Conservation (phyloP, 345 rosid species). For the sweet orange (Citrus sinensis) region DVS_A1.0 CM039169.1:31386001-31386500, state of each 20-base stretch:
- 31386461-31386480: background rate
- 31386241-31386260: constrained; percentile 22
- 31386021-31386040: background rate
- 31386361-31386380: constrained; percentile 66
- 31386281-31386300: constrained; percentile 41
- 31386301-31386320: constrained; percentile 46
- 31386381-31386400: constrained; percentile 72
- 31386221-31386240: constrained; percentile 40
- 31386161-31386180: constrained; percentile 97
- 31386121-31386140: background rate
- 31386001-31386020: background rate
- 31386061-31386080: background rate
- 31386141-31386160: constrained; percentile 91
- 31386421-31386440: background rate
- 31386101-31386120: background rate
- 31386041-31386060: background rate
- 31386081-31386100: background rate
- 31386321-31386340: constrained; percentile 77
- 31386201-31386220: constrained; percentile 90
- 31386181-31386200: constrained; percentile 85
- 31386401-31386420: constrained; percentile 70
- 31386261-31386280: constrained; percentile 27
- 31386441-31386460: background rate
- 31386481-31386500: background rate
- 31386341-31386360: constrained; percentile 71